Percentiles rank a stretch among this genome's conserved stretches.
Conservation (phyloP, 768 basidiomycete species). For the Auricularia cornea region DNA sequence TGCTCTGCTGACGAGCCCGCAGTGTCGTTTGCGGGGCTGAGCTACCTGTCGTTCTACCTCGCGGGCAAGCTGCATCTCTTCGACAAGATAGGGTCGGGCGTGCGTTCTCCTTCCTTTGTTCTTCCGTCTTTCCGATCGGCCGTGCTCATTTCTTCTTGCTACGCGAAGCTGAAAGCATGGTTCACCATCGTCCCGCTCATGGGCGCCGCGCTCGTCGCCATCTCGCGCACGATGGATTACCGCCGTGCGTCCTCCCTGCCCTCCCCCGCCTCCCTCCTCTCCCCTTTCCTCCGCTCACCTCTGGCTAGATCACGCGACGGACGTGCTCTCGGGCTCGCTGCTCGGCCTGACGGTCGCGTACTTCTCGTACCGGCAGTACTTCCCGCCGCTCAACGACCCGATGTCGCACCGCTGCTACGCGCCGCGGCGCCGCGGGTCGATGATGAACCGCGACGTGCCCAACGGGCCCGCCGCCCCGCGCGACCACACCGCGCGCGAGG, state of each 20-base stretch:
- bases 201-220: conserved; percentile 70
- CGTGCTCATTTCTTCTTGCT: conserved; percentile 7
- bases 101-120: conserved; percentile 22
- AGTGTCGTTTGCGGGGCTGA: conserved; percentile 92
- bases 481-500: background rate
- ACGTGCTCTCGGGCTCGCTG: conserved; percentile 71
- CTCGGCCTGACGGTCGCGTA: conserved; percentile 66
- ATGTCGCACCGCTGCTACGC: conserved; percentile 62
- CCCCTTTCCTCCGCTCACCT: conserved; percentile 2
- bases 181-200: conserved; percentile 65
- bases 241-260: conserved; percentile 47
- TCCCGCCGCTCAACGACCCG: conserved; percentile 57
- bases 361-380: conserved; percentile 79
- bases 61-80: conserved; percentile 91
- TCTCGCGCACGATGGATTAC: conserved; percentile 88
- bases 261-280: background rate
- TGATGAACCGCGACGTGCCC: background rate
- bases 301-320: conserved; percentile 83
- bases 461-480: background rate
- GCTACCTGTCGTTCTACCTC: conserved; percentile 80
- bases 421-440: conserved; percentile 24
- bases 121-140: background rate
- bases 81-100: conserved; percentile 66
- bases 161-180: conserved; percentile 76
- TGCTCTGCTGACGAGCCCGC: conserved; percentile 2